phyloP scores from a whole-genome alignment of 345 rosid genomes.

The Rhizophora mangle region DNA sequence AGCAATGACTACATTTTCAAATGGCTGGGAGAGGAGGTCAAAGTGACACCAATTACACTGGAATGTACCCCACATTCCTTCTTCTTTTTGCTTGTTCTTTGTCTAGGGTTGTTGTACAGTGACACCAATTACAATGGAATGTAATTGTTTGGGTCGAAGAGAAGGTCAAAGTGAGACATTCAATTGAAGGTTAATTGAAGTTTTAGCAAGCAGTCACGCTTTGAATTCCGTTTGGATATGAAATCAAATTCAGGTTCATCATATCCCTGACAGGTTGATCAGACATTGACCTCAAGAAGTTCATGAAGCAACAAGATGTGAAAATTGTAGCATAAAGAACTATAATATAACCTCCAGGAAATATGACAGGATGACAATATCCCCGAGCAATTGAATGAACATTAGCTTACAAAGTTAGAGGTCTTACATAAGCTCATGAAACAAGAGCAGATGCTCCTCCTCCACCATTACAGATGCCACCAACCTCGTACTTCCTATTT shows the following conservation, averaged over 20 bases:
- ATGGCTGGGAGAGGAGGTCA: too few relatives aligned
- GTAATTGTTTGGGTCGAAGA: too few relatives aligned
- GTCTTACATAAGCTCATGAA: slow-evolving; percentile 23
- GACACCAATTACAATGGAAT: too few relatives aligned
- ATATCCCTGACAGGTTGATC: background rate
- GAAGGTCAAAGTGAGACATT: too few relatives aligned
- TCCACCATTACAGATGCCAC: slow-evolving; percentile 31
- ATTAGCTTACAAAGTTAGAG: slow-evolving; percentile 5
- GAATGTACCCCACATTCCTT: too few relatives aligned
- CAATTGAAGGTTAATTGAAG: too few relatives aligned
- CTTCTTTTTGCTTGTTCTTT: too few relatives aligned
- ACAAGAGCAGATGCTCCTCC: slow-evolving; percentile 36
- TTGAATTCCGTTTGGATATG: background rate
- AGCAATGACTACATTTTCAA: too few relatives aligned
- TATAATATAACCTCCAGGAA: background rate
- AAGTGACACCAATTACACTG: too few relatives aligned
- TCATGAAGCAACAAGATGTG: background rate
- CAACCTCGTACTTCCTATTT: slow-evolving; percentile 23
- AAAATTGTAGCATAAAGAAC: background rate
- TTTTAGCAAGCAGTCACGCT: too few relatives aligned
- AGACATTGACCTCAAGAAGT: background rate
- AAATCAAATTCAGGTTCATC: background rate
- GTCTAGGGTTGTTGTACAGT: too few relatives aligned
- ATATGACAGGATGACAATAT: background rate
- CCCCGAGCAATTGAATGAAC: background rate